Conservation (phyloP, 208 protist genomes). For the Balamuthia mandrillaris region DNA sequence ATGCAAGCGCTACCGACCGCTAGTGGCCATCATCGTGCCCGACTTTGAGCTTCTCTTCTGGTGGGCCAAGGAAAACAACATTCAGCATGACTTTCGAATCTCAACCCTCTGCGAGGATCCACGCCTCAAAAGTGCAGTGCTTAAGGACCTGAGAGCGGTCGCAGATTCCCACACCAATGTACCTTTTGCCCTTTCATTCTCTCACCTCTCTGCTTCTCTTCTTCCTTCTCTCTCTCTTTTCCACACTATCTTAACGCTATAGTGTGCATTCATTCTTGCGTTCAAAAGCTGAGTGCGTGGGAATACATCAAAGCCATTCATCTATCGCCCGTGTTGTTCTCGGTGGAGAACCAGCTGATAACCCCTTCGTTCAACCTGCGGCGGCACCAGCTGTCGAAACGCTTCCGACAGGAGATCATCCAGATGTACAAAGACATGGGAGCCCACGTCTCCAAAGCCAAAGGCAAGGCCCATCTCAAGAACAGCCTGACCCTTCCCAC, state of each 20-base stretch:
- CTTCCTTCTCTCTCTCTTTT: background rate
- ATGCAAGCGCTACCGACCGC: conserved; percentile 42
- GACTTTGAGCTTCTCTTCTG: conserved; percentile 45
- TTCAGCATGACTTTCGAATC: conserved; percentile 4
- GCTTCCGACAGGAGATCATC: conserved; percentile 6
- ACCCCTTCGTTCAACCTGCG: conserved; percentile 78
- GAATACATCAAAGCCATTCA: conserved; percentile 61
- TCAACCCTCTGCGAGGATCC: conserved; percentile 14
- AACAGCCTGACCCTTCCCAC: conserved; percentile 10
- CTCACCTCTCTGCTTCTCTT: background rate
- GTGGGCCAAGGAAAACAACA: conserved; percentile 33
- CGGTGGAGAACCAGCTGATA: conserved; percentile 70
- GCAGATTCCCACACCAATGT: conserved; percentile 2
- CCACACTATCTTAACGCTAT: background rate
- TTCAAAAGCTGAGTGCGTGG: conserved; percentile 50
- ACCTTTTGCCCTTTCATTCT: no score
- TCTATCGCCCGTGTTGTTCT: conserved; percentile 55
- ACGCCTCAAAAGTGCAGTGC: background rate
- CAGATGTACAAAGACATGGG: background rate
- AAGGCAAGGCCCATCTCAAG: background rate
- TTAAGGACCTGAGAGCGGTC: conserved; percentile 28
- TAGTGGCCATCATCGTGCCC: conserved; percentile 72
- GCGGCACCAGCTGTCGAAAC: background rate
- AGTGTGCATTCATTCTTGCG: no score
- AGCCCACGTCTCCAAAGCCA: background rate